Base-by-base conservation (phyloP, 352 stramenopile genomes). In the Globisporangium uncinulatum region DNA sequence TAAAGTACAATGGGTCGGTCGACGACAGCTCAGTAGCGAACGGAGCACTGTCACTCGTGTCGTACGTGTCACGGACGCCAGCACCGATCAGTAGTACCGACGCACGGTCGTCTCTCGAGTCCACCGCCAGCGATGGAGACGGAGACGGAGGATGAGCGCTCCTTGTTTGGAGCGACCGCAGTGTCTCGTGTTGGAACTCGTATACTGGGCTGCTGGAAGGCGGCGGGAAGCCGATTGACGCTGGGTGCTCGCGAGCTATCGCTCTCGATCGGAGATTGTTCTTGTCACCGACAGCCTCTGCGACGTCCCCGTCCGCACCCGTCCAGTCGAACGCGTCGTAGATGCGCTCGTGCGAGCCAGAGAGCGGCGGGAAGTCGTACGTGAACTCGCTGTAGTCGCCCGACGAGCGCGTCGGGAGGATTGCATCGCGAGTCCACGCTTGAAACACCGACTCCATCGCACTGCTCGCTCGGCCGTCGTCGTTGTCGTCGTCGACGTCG, bases 1-100 rank as follows among this genome's bases (percentile, higher is more conserved):
- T 88, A 34, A 88, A 76, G 50, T 76, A 73, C 19, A 88, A 71
- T 3, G 67, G 62, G 56, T 88, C 78, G 0, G 61, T 45, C 10
- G 48, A 53, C n/a, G 61, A 56, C 13, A n/a, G n/a, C n/a, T 62
- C 66, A 0, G 61, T 41, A 3, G 54, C 66, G 21, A 52, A 54
- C 24, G 53, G 59, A n/a, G n/a, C n/a, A n/a, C n/a, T n/a, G n/a
- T n/a, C n/a, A n/a, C n/a, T n/a, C n/a, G n/a, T n/a, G n/a, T n/a
- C n/a, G n/a, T n/a, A n/a, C n/a, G n/a, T n/a, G n/a, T n/a, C n/a
- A n/a, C n/a, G n/a, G n/a, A n/a, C n/a, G n/a, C n/a, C n/a, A n/a
- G n/a, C n/a, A n/a, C n/a, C n/a, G n/a, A n/a, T n/a, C n/a, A n/a
- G n/a, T n/a, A n/a, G n/a, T n/a, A n/a, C n/a, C n/a, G n/a, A n/a